Conservation (phyloP, 2,329 filamentous ascomycete genomes). For the Paraphoma sp. region DNA sequence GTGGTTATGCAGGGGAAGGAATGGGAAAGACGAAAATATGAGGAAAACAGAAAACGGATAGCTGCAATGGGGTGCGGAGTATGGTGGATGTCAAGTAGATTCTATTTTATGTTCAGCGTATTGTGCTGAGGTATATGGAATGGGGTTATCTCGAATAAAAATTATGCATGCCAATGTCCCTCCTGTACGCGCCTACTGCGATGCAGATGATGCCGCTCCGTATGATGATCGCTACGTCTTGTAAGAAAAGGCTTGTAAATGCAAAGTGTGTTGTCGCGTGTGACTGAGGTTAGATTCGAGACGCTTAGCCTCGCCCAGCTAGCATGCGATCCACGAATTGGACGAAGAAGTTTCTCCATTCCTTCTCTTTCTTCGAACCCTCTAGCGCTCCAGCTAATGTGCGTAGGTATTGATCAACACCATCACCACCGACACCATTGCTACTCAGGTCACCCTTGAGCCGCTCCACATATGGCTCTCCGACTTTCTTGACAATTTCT, state of each 20-base stretch:
- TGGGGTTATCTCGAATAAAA: conserved; percentile 26
- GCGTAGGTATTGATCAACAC: conserved; percentile 69
- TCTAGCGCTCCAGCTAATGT: conserved; percentile 44
- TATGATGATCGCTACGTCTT: conserved; percentile 9
- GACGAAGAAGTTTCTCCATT: conserved; percentile 55
- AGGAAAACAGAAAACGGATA: neutral
- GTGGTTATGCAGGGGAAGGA: conserved; percentile 15
- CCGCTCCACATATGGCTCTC: conserved; percentile 77
- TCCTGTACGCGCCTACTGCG: conserved; percentile 20
- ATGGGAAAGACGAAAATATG: neutral
- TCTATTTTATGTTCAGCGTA: conserved; percentile 7
- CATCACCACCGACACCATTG: conserved; percentile 70
- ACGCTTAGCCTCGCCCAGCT: conserved; percentile 22
- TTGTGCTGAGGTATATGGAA: conserved; percentile 6
- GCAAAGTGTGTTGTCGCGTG: conserved; percentile 1
- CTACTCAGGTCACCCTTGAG: conserved; percentile 70
- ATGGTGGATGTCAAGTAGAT: neutral
- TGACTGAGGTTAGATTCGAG: conserved; percentile 3
- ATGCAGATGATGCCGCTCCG: conserved; percentile 22
- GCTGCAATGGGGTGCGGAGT: neutral
- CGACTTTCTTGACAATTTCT: conserved; percentile 88
- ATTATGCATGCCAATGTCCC: conserved; percentile 12
- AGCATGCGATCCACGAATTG: conserved; percentile 48
- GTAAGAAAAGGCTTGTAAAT: neutral
- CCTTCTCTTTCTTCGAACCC: conserved; percentile 47